Base-by-base conservation (phyloP, 2,329 filamentous ascomycete genomes). In the Neonectria magnoliae region DNA sequence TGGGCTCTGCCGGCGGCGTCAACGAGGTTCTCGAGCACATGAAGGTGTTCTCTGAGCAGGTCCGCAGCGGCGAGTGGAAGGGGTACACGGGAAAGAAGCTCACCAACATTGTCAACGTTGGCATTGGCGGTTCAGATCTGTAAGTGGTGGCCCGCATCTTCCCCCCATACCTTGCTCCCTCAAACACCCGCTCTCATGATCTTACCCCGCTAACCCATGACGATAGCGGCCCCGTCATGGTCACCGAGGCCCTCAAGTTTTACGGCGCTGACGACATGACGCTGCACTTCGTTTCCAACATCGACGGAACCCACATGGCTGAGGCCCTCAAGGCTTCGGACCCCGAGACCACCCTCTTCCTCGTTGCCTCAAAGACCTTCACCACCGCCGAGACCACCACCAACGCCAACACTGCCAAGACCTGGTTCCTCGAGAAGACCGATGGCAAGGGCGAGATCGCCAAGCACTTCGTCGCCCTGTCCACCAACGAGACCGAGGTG, bases 251-350 rank as follows among this genome's bases (percentile, higher is more conserved):
- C 50, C 89, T 99, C 75, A 98, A 98, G 87, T 88, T 94, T 78
- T 99, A 99, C 81, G 93, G 93, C 53, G 91, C 93, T 79, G 88
- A 90, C 66, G 90, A 91, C 81, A 88, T 94, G 84, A 98, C 90
- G 69, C 88, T 98, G 50, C 95, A 98, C 87, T 99, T 99, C 76
- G 96, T 99, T 73, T 98, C 95, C 84, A 99, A 99, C 88, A 98
- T 99, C 78, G 96, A 99, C 79, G 96, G 96, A 72, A 99, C 96
- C 60, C 96, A 99, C 85, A 93, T 98, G 79, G 93, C 94, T 52
- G 96, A 99, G 84, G 94, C 96, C 55, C 88, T 98, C 66, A 91
- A 89, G 78, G 83, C 90, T 75, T 97, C 95, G 9, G 90, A 99
- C 80, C 95, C 95, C 53, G 96, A 99, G 85, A 98, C 95, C 52